These are phyloP conservation scores for Solanum habrochaites DNA, from an alignment of 257 asterid species.

Conservation along the genomic window DNA sequence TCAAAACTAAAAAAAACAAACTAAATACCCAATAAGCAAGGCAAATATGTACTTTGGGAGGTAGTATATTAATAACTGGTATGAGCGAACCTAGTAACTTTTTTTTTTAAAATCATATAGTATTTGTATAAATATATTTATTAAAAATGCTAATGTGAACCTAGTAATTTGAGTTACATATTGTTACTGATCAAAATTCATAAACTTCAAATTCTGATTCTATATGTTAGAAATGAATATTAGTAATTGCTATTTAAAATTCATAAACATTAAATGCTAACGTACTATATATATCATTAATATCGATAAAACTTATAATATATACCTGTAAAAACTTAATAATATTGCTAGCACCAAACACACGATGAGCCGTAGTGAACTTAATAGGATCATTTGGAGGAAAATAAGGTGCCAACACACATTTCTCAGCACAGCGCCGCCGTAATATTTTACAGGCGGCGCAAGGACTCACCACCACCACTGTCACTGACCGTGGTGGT, in stretches of 20 bases:
- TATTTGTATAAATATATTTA: not conserved
- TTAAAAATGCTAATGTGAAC: not conserved
- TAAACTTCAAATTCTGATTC: not conserved
- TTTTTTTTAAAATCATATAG: not conserved
- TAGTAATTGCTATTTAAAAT: too few species aligned
- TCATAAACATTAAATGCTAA: too few species aligned
- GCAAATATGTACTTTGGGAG: not conserved
- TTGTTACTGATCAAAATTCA: rapidly evolving
- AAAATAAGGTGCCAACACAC: conserved; percentile 72
- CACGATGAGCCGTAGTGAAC: conserved; percentile 75
- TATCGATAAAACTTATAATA: not conserved
- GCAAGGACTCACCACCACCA: conserved; percentile 48
- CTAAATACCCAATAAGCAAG: not conserved
- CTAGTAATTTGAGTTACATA: rapidly evolving
- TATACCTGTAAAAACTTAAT: conserved; percentile 78
- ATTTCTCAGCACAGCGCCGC: conserved; percentile 60
- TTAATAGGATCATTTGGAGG: conserved; percentile 73
- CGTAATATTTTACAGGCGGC: conserved; percentile 73
- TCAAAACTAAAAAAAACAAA: not conserved
- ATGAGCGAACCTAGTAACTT: not conserved
- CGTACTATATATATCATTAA: not conserved
- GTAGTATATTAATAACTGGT: not conserved
- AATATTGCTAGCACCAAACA: conserved; percentile 91
- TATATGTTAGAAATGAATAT: rapidly evolving
- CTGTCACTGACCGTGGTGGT: conserved; percentile 3